Base-by-base conservation (phyloP, 2,329 filamentous ascomycete species). In the Chaetomium sp. region DNA sequence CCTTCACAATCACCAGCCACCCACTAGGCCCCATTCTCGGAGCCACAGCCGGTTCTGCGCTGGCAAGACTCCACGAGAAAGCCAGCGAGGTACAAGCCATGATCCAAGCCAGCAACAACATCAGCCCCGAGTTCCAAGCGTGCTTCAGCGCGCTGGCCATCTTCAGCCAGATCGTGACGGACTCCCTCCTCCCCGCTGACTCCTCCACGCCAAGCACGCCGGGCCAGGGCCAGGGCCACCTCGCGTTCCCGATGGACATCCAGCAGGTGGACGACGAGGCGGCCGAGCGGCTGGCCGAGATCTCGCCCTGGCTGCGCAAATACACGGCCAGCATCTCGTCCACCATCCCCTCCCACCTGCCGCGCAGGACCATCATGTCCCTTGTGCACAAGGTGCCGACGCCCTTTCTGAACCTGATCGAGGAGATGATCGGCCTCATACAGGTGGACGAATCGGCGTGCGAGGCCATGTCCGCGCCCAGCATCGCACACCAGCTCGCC, bases 331-430 rank as follows among this genome's bases (percentile, higher is more conserved):
- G 74, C 2, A 70, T 77, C 2, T 74, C 79, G 7, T 75, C 72
- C 45, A 74, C 73, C 62, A 63, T 69, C 12, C 69, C 73, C 6
- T 75, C 75, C 0, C 73, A 70, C 3, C 71, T 76, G 0, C 71
- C 77, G 1, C 72, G 78, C 7, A 70, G 79, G 1, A 75, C 71
- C 0, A 74, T 80, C 50, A 78, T 77, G 70, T 74, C 77, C 2
- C 80, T 79, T n/a, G 45, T 81, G 3, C 79, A 80, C 67, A 75
- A 75, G 25, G 75, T 74, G 0, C 76, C 78, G 0, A 63, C 67
- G 0, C 66, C 72, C 0, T 81, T 71, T 35, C 66, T 81, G 0
- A 70, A 60, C 0, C 64, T 79, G 1, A 71, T 81, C 1, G 75
- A 78, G 51, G 71, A 72, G 3, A 73, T 73, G 5, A 65, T 79